Evolutionary conservation across 2,329 filamentous ascomycete species (phyloP), one percentile per base, ranked within the genome.

Genomic region (Xylaria sp.): DNA sequence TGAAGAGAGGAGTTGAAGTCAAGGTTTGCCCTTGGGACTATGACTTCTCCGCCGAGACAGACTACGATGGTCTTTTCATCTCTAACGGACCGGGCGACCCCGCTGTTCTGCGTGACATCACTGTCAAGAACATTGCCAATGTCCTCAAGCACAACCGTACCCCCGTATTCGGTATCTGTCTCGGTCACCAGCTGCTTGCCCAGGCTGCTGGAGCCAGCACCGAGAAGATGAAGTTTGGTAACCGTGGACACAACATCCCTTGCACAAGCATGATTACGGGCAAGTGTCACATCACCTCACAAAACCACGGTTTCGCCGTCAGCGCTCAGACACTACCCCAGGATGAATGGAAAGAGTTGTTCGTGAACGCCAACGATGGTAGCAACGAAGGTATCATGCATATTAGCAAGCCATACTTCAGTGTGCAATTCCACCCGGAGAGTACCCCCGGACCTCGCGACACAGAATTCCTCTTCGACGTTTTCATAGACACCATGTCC

Each of bases 381-480:
- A 97, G 91, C 77, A 99, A 99, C 76, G 94, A 99, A 79, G 94
- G 94, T 77, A 97, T 99, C 72, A 88, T 92, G 76, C 92, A 97
- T 74, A 79, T 83, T 53, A 84, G 80, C 74, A 89, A 87, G 71
- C 94, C 94, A 55, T 95, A 93, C 79, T 99, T 99, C 82, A 97
- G 92, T 80, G 94, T 97, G n/a, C 94, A 99, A 74, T 99, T 99
- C 79, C 94, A 99, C 72, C 94, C 94, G 0, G 94, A 99, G 76
- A 96, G 92, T 79, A 95, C 92, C 1, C 94, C 94, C 2, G 94
- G 94, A 59, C 94, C 94, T 55, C 85, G 91, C 42, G 94, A 99
- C 73, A 99, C 94, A 34, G 94, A 99, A 74, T 97, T 90, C 72
- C 82, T 99, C 30, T 99, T 99, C 66, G 92, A 99, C 75, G 91